Percentiles rank a stretch among this genome's conserved stretches.
phyloP scores from a whole-genome alignment of 2,329 filamentous ascomycete species.

The Cadophora luteo-olivacea region DNA sequence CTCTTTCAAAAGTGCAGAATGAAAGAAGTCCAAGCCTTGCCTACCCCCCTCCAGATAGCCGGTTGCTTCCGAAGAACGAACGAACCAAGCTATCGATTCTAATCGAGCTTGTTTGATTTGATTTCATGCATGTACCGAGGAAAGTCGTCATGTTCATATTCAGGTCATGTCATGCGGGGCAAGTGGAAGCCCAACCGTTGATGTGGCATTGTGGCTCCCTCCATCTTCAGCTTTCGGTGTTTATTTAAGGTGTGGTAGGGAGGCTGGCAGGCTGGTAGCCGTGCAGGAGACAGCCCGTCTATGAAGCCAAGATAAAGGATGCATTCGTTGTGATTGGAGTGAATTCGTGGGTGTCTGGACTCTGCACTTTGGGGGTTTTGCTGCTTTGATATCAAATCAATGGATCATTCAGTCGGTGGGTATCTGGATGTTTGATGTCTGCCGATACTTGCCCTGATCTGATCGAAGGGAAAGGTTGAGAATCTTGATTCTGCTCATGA shows the following conservation, averaged over 20 bases:
- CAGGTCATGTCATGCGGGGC: background rate
- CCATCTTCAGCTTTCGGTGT: background rate
- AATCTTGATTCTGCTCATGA: background rate
- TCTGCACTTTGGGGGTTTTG: background rate
- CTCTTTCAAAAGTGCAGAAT: background rate
- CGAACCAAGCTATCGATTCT: background rate
- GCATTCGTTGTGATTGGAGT: background rate
- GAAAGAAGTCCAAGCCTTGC: background rate
- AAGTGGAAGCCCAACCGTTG: background rate
- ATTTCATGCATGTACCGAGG: background rate
- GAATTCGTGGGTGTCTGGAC: background rate
- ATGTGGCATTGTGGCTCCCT: background rate
- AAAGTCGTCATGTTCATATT: background rate
- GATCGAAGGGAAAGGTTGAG: background rate
- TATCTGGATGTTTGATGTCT: too few relatives aligned
- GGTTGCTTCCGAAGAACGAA: background rate
- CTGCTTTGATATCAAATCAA: background rate
- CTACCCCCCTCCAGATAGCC: background rate
- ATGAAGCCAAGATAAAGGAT: background rate
- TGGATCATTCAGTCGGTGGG: background rate
- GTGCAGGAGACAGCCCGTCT: constrained; percentile 1
- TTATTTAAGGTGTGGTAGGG: background rate
- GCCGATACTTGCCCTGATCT: background rate
- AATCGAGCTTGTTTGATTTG: background rate
- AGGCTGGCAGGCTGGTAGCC: background rate